A percentile compares a stretch with the other conserved stretches of the same genome.
These are phyloP conservation scores for Pugionium cornutum DNA, from an alignment of 345 rosid genomes.

Conservation along the genomic window DNA sequence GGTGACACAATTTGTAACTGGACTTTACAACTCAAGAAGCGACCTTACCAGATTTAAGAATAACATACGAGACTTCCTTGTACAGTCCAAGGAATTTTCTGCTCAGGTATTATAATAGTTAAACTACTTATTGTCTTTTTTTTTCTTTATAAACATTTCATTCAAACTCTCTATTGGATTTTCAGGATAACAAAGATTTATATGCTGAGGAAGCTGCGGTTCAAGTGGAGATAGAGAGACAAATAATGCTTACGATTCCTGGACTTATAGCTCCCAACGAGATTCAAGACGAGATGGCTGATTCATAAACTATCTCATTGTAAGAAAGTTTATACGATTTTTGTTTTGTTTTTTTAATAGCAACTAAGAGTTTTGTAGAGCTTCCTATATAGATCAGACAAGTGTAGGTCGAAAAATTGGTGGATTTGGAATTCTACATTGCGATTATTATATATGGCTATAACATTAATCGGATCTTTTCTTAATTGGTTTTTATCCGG, in stretches of 20 bases:
- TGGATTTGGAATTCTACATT: no score
- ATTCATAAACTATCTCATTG: slow-evolving; percentile 43
- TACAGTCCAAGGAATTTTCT: slow-evolving; percentile 78
- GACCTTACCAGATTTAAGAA: slow-evolving; percentile 78
- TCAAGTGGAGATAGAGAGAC: slow-evolving; percentile 66
- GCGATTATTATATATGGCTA: no score
- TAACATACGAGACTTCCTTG: slow-evolving; percentile 93
- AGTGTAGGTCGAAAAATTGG: no score
- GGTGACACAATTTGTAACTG: slow-evolving; percentile 89
- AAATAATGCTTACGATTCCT: slow-evolving; percentile 75
- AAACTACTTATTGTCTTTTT: no score
- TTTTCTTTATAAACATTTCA: no score
- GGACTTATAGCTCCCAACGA: slow-evolving; percentile 81
- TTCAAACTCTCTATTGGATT: background rate
- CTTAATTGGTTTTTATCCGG: no score
- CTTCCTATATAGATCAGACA: no score
- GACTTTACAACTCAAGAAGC: slow-evolving; percentile 76
- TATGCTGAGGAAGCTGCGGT: slow-evolving; percentile 86
- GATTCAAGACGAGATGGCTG: slow-evolving; percentile 79
- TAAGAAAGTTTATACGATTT: no score
- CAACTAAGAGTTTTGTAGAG: no score
- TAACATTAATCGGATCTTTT: no score
- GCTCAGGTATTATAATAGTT: slow-evolving; percentile 55
- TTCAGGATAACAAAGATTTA: slow-evolving; percentile 81
- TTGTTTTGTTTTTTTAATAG: no score